Evolutionary conservation across 371 early-diverging fungal genomes (phyloP).

Genomic region (Syncephalastrum sp.): DNA sequence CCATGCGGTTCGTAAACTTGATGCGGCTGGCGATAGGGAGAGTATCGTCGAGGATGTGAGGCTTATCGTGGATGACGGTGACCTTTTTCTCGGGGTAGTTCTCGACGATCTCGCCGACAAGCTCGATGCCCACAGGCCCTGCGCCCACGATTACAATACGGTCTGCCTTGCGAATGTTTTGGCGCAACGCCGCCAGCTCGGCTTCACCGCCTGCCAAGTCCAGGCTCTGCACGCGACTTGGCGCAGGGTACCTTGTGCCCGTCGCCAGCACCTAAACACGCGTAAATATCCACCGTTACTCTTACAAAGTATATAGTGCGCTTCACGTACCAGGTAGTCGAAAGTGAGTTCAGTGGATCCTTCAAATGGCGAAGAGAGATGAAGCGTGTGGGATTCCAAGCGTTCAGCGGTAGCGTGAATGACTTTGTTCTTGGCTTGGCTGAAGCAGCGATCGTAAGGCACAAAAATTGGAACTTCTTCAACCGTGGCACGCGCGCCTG

Average conservation of each 20-base stretch:
- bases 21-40: conserved; percentile 28
- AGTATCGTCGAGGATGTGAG: conserved; percentile 13
- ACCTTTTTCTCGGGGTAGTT: conserved; percentile 45
- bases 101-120: conserved; percentile 51
- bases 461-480: conserved; percentile 22
- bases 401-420: conserved; percentile 25
- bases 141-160: conserved; percentile 57
- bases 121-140: conserved; percentile 57
- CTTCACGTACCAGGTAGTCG: conserved; percentile 15
- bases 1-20: conserved; percentile 7
- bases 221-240: conserved; percentile 13
- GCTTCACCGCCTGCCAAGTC: conserved; percentile 22
- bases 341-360: conserved; percentile 16
- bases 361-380: conserved; percentile 15
- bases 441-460: conserved; percentile 27
- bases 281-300: not conserved
- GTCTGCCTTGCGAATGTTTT: conserved; percentile 35
- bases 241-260: conserved; percentile 25
- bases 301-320: too few species aligned
- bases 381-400: conserved; percentile 15
- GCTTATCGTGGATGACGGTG: conserved; percentile 42
- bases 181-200: conserved; percentile 27
- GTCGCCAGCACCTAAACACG: conserved; percentile 23
- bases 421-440: conserved; percentile 20
- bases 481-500: conserved; percentile 26